Evolutionary conservation across 768 basidiomycete genomes (phyloP).

Genomic region (Porpolomopsis calyptriformis): DNA sequence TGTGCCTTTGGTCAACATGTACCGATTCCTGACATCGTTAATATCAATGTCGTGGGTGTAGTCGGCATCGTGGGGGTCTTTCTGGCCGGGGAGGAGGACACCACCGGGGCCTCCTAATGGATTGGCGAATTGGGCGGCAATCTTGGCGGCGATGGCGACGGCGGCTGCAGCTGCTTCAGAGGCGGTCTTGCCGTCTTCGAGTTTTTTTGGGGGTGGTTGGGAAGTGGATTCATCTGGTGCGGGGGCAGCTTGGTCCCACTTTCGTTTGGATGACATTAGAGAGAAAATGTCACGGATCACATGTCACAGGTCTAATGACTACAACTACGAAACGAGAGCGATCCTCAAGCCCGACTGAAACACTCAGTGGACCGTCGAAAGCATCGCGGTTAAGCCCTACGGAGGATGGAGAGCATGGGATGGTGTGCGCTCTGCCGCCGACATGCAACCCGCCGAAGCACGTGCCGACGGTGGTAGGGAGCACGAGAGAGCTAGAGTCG

Average conservation of each 20-base stretch:
- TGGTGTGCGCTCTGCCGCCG: constrained; percentile 71
- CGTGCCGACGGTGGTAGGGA: constrained; percentile 50
- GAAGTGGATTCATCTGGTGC: constrained; percentile 30
- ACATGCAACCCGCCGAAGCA: constrained; percentile 49
- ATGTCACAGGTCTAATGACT: not conserved
- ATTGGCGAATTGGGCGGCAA: constrained; percentile 83
- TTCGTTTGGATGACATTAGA: constrained; percentile 62
- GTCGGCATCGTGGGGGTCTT: constrained; percentile 67
- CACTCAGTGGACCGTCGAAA: too few relatives aligned
- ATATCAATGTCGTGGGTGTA: constrained; percentile 92
- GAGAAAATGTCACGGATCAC: not conserved
- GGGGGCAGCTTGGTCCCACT: constrained; percentile 67
- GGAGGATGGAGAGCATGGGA: constrained; percentile 21
- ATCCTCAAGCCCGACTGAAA: too few relatives aligned
- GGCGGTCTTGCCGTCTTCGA: constrained; percentile 50
- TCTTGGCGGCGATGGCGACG: constrained; percentile 88
- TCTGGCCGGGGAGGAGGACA: too few relatives aligned
- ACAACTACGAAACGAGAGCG: too few relatives aligned
- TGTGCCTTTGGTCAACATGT: constrained; percentile 84
- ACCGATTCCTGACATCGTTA: constrained; percentile 91
- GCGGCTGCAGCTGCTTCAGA: constrained; percentile 59
- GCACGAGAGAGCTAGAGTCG: constrained; percentile 60
- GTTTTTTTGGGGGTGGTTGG: constrained; percentile 29
- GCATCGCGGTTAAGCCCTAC: not conserved
- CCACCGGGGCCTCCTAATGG: too few relatives aligned